Evolutionary conservation across 192 early-diverging fungal species (phyloP).

Genomic region (Phycomyces blakesleeanus): DNA sequence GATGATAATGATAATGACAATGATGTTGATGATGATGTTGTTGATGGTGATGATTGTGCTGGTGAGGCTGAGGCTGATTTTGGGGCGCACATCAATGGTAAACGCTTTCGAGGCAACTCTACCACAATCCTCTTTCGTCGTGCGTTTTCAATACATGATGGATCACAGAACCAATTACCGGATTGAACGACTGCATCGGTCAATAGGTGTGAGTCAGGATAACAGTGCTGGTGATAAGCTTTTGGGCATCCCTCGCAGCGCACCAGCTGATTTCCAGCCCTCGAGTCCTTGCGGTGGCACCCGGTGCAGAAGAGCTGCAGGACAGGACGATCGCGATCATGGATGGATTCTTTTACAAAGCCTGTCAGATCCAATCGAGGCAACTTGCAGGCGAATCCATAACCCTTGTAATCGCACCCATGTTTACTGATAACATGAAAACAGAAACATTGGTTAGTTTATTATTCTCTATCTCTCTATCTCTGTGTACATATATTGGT

Average conservation of each 20-base stretch:
- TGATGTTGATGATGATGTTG: too few species aligned
- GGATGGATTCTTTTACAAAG: slow-evolving; percentile 70
- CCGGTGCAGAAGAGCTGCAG: slow-evolving; percentile 80
- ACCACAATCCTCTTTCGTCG: slow-evolving; percentile 52
- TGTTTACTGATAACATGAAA: slow-evolving; percentile 59
- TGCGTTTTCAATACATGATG: slow-evolving; percentile 50
- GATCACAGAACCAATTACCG: slow-evolving; percentile 61
- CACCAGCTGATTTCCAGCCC: slow-evolving; percentile 59
- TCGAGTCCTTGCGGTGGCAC: slow-evolving; percentile 70
- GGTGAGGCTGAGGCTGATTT: slow-evolving; percentile 8
- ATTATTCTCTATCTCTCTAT: too few species aligned
- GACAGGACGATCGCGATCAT: slow-evolving; percentile 78
- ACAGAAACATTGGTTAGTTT: slow-evolving; percentile 9
- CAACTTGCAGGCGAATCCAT: slow-evolving; percentile 86
- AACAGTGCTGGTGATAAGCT: slow-evolving; percentile 76
- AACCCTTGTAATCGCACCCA: slow-evolving; percentile 94
- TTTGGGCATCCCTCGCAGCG: slow-evolving; percentile 84
- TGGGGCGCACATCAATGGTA: slow-evolving; percentile 61
- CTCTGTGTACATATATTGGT: too few species aligned
- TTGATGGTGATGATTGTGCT: not conserved
- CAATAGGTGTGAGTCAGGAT: not conserved
- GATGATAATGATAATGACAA: too few species aligned
- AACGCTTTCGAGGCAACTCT: slow-evolving; percentile 56
- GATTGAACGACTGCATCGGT: slow-evolving; percentile 41
- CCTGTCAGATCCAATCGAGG: slow-evolving; percentile 78